Evolutionary conservation across 1,284 basidiomycete genomes (phyloP).

Genomic region (Anthracocystis walkeri): DNA sequence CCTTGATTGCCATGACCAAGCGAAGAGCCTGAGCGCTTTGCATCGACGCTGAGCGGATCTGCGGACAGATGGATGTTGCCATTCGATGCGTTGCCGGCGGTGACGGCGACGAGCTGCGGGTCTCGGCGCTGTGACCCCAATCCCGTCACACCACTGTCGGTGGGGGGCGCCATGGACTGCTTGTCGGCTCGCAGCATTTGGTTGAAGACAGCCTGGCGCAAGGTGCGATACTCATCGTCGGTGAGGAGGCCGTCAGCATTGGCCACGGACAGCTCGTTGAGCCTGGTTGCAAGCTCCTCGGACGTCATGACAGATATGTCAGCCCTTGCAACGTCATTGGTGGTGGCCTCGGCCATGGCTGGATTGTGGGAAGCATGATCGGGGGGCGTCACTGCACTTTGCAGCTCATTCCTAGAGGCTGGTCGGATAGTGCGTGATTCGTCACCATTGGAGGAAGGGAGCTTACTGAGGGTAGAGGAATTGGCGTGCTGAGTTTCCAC

Average conservation of each 20-base stretch:
- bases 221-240: conserved; percentile 57
- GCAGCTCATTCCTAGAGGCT: neutral
- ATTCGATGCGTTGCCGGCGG: neutral
- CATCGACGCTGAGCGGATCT: conserved; percentile 1
- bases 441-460: neutral
- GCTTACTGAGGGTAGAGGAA: conserved; percentile 1
- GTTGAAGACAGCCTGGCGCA: conserved; percentile 56
- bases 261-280: conserved; percentile 63
- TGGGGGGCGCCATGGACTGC: conserved; percentile 33
- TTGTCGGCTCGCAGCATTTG: conserved; percentile 41
- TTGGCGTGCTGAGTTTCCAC: neutral
- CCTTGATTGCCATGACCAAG: conserved; percentile 12
- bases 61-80: conserved; percentile 3
- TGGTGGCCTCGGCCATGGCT: neutral
- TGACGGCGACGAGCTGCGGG: neutral
- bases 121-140: conserved; percentile 2
- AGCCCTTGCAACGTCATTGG: neutral
- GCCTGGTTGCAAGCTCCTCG: conserved; percentile 42
- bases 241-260: conserved; percentile 59
- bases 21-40: conserved; percentile 16
- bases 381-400: neutral
- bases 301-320: conserved; percentile 41
- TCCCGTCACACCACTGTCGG: conserved; percentile 16
- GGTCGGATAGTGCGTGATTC: neutral
- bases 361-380: neutral